Percentiles rank a stretch among this genome's conserved stretches.
These are phyloP conservation scores for Didymella pomorum DNA, from an alignment of 2,329 filamentous ascomycete species.

Conservation along the genomic window DNA sequence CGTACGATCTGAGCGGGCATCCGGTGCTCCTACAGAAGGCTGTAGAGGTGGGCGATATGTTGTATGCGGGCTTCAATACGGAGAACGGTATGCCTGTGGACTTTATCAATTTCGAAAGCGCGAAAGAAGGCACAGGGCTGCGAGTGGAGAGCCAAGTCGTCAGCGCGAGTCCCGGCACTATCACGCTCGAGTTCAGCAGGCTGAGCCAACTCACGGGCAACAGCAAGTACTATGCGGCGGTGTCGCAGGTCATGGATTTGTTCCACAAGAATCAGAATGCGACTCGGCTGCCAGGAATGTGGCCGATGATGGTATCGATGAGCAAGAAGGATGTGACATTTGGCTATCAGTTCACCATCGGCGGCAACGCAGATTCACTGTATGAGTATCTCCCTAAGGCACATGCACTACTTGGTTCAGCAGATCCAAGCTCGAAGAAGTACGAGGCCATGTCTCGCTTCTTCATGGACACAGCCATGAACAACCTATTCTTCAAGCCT, in stretches of 20 bases:
- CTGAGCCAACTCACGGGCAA: conserved; percentile 85
- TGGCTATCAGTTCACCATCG: conserved; percentile 44
- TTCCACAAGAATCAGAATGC: conserved; percentile 76
- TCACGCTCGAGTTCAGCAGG: conserved; percentile 88
- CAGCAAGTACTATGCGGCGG: conserved; percentile 86
- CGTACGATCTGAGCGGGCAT: conserved; percentile 86
- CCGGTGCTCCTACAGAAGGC: conserved; percentile 76
- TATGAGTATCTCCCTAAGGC: conserved; percentile 57
- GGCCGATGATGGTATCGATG: conserved; percentile 70
- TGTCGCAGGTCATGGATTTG: conserved; percentile 83
- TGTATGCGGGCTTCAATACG: conserved; percentile 86
- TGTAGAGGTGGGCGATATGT: conserved; percentile 76
- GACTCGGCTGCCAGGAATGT: conserved; percentile 78
- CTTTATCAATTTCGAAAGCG: conserved; percentile 55
- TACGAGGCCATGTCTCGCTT: conserved; percentile 64
- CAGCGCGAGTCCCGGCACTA: conserved; percentile 62
- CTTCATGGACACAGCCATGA: conserved; percentile 52
- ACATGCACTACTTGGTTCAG: conserved; percentile 56
- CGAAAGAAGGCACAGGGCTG: conserved; percentile 57
- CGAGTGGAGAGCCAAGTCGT: conserved; percentile 62
- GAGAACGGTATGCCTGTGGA: conserved; percentile 87
- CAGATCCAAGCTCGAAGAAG: conserved; percentile 51
- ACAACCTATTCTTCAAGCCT: conserved; percentile 58
- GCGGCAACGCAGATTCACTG: conserved; percentile 46
- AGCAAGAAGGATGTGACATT: conserved; percentile 37